phyloP scores from a whole-genome alignment of 176 grass and related monocot genomes.

The Carex kokanica region DNA sequence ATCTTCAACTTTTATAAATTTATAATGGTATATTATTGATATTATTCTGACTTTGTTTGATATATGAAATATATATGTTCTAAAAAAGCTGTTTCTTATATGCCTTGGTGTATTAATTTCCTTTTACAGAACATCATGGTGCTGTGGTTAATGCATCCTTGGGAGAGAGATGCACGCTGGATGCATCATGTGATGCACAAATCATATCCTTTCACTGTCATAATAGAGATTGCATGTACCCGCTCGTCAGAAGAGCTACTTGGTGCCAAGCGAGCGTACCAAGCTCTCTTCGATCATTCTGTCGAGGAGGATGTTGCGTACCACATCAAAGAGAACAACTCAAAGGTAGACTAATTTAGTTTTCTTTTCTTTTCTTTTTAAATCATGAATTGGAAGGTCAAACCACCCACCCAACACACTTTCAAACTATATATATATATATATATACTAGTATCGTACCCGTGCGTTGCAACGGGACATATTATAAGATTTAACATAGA shows the following conservation, averaged over 20 bases:
- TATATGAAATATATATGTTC: too few species aligned
- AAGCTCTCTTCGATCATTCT: slow-evolving; percentile 64
- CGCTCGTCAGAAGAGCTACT: slow-evolving; percentile 70
- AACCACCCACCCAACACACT: too few species aligned
- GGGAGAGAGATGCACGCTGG: slow-evolving; percentile 77
- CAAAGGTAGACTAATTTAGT: slow-evolving; percentile 30
- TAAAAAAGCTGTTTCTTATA: too few species aligned
- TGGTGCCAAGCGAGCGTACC: slow-evolving; percentile 61
- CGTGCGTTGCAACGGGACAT: too few species aligned
- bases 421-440: too few species aligned
- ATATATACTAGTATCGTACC: too few species aligned
- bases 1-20: too few species aligned
- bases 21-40: too few species aligned
- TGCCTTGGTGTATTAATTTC: not conserved
- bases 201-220: slow-evolving; percentile 37
- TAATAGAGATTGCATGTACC: slow-evolving; percentile 79
- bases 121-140: slow-evolving; percentile 45
- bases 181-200: slow-evolving; percentile 56
- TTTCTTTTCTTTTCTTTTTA: not conserved
- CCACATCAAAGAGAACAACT: slow-evolving; percentile 57
- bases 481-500: too few species aligned
- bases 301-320: slow-evolving; percentile 86
- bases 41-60: too few species aligned
- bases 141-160: slow-evolving; percentile 77
- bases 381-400: too few species aligned